Percentiles rank a stretch among this genome's conserved stretches.
phyloP scores from a whole-genome alignment of 257 asterid genomes.

The Solanum sejunctum region DNA sequence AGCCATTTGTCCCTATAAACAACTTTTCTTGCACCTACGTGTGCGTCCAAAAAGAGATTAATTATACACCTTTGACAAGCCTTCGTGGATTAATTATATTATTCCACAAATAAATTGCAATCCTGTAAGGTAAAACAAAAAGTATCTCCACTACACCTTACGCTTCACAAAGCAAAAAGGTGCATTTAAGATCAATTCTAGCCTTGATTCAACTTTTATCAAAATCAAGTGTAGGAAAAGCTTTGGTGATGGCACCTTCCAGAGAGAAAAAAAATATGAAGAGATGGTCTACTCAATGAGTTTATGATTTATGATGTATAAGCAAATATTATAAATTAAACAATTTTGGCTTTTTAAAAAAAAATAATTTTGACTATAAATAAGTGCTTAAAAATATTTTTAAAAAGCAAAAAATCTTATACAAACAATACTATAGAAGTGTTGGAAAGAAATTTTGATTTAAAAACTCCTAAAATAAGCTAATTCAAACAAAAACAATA shows the following conservation, averaged over 20 bases:
- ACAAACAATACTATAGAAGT: neutral
- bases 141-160: neutral
- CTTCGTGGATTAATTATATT: neutral
- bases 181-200: neutral
- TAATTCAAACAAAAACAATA: neutral
- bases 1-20: neutral
- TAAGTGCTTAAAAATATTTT: neutral
- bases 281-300: neutral
- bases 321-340: neutral
- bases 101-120: neutral
- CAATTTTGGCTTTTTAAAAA: neutral
- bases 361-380: neutral
- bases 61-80: constrained; percentile 1
- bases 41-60: constrained; percentile 3
- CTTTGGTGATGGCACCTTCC: neutral
- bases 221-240: neutral
- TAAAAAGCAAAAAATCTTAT: neutral
- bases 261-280: neutral
- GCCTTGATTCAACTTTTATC: neutral
- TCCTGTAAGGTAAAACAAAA: neutral
- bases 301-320: neutral
- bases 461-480: neutral
- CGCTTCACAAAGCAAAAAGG: neutral
- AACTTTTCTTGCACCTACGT: neutral
- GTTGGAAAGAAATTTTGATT: neutral